A percentile compares a stretch with the other conserved stretches of the same genome.
Conservation (phyloP, 208 protist genomes). For the Herpetomonas samuelpessoai region DNA sequence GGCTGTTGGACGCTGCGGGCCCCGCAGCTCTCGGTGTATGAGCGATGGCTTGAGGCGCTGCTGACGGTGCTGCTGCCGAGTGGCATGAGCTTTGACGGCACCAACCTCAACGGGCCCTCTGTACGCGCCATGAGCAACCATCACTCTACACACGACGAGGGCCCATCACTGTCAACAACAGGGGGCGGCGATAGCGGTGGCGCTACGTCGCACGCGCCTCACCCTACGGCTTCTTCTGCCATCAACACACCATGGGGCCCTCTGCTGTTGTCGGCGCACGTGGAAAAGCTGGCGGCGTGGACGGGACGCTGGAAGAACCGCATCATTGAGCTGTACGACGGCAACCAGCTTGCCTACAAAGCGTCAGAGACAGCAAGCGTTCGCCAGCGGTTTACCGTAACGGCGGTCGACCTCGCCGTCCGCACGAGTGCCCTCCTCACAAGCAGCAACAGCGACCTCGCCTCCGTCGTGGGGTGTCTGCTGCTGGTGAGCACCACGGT, state of each 20-base stretch:
- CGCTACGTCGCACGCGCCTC: background rate
- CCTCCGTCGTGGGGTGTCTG: constrained; percentile 15
- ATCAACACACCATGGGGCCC: background rate
- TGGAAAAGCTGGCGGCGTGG: constrained; percentile 68
- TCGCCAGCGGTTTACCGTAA: constrained; percentile 46
- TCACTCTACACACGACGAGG: too few relatives aligned
- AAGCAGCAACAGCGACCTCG: constrained; percentile 6
- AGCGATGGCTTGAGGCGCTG: constrained; percentile 39
- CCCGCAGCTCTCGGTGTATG: constrained; percentile 34
- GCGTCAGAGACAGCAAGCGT: constrained; percentile 18
- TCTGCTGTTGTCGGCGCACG: constrained; percentile 32
- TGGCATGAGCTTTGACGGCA: background rate
- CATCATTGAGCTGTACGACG: constrained; percentile 52
- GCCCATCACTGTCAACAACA: too few relatives aligned
- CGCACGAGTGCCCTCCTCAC: constrained; percentile 4
- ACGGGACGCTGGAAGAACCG: constrained; percentile 55
- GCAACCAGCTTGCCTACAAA: constrained; percentile 49
- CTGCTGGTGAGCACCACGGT: constrained; percentile 52
- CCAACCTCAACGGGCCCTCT: too few relatives aligned
- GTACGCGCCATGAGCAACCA: too few relatives aligned
- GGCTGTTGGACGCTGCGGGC: constrained; percentile 68
- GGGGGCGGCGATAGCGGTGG: background rate
- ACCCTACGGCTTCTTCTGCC: constrained; percentile 10
- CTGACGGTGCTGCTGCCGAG: constrained; percentile 17
- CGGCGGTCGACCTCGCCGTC: constrained; percentile 39